phyloP scores from a whole-genome alignment of 805 yeast species.

The Starmerella vaccinii region DNA sequence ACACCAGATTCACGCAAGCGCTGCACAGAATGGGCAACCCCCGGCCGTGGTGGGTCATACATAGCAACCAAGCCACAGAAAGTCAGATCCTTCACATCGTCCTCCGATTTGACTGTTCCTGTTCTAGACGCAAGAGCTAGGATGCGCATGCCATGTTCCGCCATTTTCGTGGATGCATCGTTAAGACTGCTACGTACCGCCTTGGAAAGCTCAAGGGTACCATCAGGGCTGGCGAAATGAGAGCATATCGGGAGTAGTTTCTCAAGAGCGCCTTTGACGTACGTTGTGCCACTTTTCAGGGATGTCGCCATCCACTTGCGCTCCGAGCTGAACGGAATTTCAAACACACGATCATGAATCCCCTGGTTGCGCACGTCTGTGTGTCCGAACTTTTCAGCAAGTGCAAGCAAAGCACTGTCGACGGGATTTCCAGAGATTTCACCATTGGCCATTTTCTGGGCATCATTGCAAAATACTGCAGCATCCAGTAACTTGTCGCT shows the following conservation, averaged over 20 bases:
- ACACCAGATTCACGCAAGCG: conserved; percentile 84
- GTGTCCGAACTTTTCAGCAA: conserved; percentile 56
- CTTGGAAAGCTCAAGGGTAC: conserved; percentile 50
- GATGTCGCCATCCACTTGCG: conserved; percentile 88
- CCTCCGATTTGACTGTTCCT: conserved; percentile 48
- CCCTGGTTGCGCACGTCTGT: conserved; percentile 54
- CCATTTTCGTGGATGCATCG: conserved; percentile 53
- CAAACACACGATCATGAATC: conserved; percentile 46
- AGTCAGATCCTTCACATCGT: conserved; percentile 64
- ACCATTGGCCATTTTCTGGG: conserved; percentile 36
- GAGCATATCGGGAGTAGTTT: conserved; percentile 52
- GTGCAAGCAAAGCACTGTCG: conserved; percentile 81
- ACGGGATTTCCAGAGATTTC: conserved; percentile 85
- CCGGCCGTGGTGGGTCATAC: conserved; percentile 96
- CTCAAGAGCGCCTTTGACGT: conserved; percentile 88
- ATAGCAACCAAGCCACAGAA: conserved; percentile 87
- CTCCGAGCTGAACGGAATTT: conserved; percentile 72
- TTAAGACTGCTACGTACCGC: conserved; percentile 40
- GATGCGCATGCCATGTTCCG: conserved; percentile 77
- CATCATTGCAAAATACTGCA: conserved; percentile 32
- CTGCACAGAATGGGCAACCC: conserved; percentile 65
- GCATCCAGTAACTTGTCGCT: conserved; percentile 22
- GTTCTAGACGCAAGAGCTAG: conserved; percentile 60
- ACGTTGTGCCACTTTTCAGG: conserved; percentile 50
- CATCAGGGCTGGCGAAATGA: conserved; percentile 48